Conservation (phyloP, 148 eudicot genomes). For the Rhododendron kiyosumense region DNA sequence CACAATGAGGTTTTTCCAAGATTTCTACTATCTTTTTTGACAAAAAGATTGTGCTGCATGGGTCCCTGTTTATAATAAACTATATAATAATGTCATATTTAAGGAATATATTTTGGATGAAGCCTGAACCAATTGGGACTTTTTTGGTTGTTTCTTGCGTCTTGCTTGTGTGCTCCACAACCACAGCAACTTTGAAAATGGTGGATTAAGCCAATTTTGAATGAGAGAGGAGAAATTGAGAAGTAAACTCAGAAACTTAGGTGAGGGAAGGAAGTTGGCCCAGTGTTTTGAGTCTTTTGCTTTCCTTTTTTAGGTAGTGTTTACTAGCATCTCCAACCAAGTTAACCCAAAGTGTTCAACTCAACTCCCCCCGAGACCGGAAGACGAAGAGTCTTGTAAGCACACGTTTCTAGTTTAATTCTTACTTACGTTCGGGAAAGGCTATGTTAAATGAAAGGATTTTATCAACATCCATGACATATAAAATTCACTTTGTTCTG, state of each 20-base stretch:
- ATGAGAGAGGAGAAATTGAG: background rate
- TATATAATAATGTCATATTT: too few relatives aligned
- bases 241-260: background rate
- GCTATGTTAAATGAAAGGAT: too few relatives aligned
- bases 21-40: background rate
- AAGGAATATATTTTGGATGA: background rate
- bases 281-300: background rate
- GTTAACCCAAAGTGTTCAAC: background rate
- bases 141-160: background rate
- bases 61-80: background rate
- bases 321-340: background rate
- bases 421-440: too few relatives aligned
- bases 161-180: background rate
- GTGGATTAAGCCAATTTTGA: background rate
- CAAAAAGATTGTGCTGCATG: background rate
- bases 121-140: background rate
- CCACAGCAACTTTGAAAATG: background rate
- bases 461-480: too few relatives aligned
- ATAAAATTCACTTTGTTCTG: too few relatives aligned
- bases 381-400: too few relatives aligned
- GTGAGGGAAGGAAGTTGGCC: background rate
- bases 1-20: background rate
- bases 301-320: background rate
- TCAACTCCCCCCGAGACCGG: too few relatives aligned
- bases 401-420: too few relatives aligned